Evolutionary conservation across 441 rosid species (phyloP).

Genomic region (Sinapis alba): DNA sequence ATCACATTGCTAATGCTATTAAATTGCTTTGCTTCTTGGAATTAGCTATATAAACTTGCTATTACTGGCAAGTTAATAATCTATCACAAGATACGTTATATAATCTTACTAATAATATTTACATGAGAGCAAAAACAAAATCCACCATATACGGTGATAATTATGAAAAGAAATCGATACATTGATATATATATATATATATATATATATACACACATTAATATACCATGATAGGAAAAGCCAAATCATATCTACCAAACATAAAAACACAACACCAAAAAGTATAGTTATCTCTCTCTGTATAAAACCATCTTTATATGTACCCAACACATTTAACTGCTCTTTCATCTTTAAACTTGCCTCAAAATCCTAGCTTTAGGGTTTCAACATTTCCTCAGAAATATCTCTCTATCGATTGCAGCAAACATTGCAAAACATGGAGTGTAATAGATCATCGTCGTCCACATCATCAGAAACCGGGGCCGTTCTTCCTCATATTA

Average conservation of each 20-base stretch:
- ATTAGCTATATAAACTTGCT: constrained; percentile 9
- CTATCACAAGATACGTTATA: background rate
- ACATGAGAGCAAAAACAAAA: background rate
- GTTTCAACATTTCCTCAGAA: constrained; percentile 12
- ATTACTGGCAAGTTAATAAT: constrained; percentile 18
- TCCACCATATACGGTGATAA: constrained; percentile 4
- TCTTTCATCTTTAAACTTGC: constrained; percentile 15
- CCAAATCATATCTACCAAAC: constrained; percentile 39
- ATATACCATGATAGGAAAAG: constrained; percentile 29
- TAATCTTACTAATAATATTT: background rate
- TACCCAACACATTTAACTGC: constrained; percentile 14
- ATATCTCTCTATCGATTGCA: background rate
- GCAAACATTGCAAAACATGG: constrained; percentile 15
- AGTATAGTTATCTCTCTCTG: background rate
- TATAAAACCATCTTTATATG: constrained; percentile 23
- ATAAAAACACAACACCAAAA: constrained; percentile 28
- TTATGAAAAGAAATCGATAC: background rate
- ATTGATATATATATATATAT: background rate
- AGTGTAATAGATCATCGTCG: constrained; percentile 39
- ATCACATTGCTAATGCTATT: background rate
- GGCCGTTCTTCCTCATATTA: background rate
- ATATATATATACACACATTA: background rate
- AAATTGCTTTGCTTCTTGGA: background rate
- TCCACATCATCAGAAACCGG: constrained; percentile 40
- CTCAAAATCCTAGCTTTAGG: constrained; percentile 16